Conservation (phyloP, 768 basidiomycete genomes). For the Megacollybia marginata region DNA sequence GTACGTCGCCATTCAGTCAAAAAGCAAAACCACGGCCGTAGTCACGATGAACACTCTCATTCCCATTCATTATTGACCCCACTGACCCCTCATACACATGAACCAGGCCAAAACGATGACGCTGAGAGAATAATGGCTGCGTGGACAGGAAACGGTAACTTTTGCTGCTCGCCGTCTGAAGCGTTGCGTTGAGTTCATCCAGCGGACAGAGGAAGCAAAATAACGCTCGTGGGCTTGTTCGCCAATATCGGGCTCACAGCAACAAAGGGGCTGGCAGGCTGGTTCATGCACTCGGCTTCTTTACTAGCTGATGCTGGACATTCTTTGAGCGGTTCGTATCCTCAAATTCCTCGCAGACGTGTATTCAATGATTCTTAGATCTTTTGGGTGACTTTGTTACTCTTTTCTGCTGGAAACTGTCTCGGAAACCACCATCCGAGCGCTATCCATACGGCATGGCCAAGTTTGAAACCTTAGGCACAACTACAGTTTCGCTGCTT, state of each 20-base stretch:
- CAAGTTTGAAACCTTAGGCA: conserved; percentile 94
- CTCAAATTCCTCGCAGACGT: neutral
- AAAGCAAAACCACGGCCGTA: conserved; percentile 18
- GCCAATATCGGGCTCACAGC: conserved; percentile 77
- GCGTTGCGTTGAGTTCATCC: conserved; percentile 1
- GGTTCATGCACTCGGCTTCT: conserved; percentile 85
- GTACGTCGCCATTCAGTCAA: conserved; percentile 5
- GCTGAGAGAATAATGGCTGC: conserved; percentile 65
- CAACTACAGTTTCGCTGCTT: conserved; percentile 81
- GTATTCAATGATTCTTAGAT: conserved; percentile 34
- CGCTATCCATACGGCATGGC: conserved; percentile 84
- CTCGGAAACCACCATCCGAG: conserved; percentile 71
- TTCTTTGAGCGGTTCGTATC: conserved; percentile 67
- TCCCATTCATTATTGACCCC: conserved; percentile 56
- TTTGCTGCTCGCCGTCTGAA: neutral
- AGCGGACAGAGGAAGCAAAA: conserved; percentile 78
- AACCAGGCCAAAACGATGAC: conserved; percentile 50
- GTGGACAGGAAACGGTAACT: conserved; percentile 52
- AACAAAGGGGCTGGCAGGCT: conserved; percentile 83
- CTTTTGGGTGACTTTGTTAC: conserved; percentile 89
- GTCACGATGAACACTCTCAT: conserved; percentile 36
- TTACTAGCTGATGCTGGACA: conserved; percentile 93
- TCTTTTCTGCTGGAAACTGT: conserved; percentile 81
- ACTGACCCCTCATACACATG: conserved; percentile 51
- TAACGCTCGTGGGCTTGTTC: conserved; percentile 80